Percentiles rank a stretch among this genome's conserved stretches.
Evolutionary conservation across 495 filamentous ascomycete species (phyloP).

Genomic region (Talaromyces trachyspermus): DNA sequence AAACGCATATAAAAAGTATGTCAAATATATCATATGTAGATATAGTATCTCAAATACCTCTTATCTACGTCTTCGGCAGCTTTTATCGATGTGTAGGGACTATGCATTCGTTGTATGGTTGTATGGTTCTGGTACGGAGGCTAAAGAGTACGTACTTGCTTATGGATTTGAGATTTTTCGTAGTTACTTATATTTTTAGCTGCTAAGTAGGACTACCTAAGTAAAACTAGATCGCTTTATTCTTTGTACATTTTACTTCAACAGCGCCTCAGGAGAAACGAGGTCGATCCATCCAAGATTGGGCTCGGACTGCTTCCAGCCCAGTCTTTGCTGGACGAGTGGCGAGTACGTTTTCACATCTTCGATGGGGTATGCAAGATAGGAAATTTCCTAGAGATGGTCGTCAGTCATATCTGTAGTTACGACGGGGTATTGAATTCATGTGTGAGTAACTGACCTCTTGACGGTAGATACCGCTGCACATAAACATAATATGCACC

Average conservation of each 20-base stretch:
- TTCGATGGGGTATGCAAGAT: not conserved
- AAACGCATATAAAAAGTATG: too few species aligned
- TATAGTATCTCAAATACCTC: too few species aligned
- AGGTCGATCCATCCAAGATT: slow-evolving; percentile 2
- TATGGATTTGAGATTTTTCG: too few species aligned
- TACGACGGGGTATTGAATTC: not conserved
- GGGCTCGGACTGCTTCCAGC: not conserved
- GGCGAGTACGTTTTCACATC: not conserved
- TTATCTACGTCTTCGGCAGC: too few species aligned
- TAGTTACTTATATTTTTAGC: too few species aligned
- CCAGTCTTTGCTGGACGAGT: not conserved
- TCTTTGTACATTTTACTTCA: not conserved
- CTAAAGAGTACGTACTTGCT: too few species aligned
- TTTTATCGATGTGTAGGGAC: too few species aligned
- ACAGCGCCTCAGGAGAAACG: not conserved
- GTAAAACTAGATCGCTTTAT: too few species aligned
- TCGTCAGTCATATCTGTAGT: not conserved
- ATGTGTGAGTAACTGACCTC: not conserved
- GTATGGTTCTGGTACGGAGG: too few species aligned
- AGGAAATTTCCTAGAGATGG: not conserved
- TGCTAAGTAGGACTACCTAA: too few species aligned
- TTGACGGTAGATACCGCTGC: not conserved
- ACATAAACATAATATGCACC: slow-evolving; percentile 5
- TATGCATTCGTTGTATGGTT: too few species aligned
- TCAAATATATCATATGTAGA: too few species aligned